A percentile compares a stretch with the other conserved stretches of the same genome.
Conservation (phyloP, 2,329 filamentous ascomycete species). For the Diplodia scrobiculata region DNA sequence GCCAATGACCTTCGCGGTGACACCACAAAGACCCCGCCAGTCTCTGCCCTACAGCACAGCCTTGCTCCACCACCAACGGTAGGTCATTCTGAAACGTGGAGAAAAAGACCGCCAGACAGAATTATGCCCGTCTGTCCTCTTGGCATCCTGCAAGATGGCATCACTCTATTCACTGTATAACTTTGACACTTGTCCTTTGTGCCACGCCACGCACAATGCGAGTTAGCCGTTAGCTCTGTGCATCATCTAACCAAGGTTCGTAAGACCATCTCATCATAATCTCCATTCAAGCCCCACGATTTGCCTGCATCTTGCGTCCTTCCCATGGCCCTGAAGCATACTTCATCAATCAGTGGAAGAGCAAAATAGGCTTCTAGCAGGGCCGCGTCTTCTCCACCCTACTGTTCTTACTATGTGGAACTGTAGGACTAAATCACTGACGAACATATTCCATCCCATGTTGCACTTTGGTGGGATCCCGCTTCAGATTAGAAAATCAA, state of each 20-base stretch:
- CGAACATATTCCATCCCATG: constrained; percentile 44
- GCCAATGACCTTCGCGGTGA: not conserved
- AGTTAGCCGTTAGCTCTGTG: not conserved
- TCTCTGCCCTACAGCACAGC: not conserved
- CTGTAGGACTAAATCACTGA: constrained; percentile 53
- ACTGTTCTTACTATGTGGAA: constrained; percentile 45
- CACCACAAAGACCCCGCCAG: not conserved
- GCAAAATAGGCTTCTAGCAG: constrained; percentile 55
- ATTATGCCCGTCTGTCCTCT: not conserved
- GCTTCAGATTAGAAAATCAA: not conserved
- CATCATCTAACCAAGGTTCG: not conserved
- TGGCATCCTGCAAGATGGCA: not conserved
- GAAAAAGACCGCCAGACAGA: not conserved
- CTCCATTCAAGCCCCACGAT: constrained; percentile 44
- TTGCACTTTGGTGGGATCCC: not conserved
- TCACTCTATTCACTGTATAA: not conserved
- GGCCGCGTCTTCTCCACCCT: constrained; percentile 58
- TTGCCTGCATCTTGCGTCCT: constrained; percentile 54
- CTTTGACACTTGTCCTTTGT: not conserved
- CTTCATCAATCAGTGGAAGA: constrained; percentile 56
- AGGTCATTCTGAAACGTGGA: not conserved
- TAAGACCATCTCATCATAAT: not conserved
- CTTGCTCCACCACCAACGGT: not conserved
- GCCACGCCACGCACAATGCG: not conserved
- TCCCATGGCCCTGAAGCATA: constrained; percentile 53